Percentiles rank a stretch among this genome's conserved stretches.
These are phyloP conservation scores for Noccaea bulbosa DNA, from an alignment of 345 rosid species.

Conservation along the genomic window DNA sequence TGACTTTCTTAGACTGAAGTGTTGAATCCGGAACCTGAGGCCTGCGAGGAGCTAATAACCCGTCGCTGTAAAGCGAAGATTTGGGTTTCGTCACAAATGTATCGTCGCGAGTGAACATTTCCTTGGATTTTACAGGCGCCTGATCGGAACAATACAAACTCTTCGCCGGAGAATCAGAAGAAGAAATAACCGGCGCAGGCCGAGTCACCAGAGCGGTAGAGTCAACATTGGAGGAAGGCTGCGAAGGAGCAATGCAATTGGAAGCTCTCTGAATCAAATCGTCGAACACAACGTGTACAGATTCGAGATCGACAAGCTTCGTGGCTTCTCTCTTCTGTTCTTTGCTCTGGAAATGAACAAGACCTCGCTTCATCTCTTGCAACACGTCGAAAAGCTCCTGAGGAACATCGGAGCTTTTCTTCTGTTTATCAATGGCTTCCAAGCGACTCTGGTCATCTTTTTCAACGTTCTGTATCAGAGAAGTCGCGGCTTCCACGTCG, in stretches of 20 bases:
- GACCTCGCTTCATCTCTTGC: constrained; percentile 71
- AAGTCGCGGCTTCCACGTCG: constrained; percentile 74
- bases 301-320: constrained; percentile 78
- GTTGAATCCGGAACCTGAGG: constrained; percentile 66
- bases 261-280: constrained; percentile 87
- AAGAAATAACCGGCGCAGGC: constrained; percentile 31
- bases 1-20: constrained; percentile 51
- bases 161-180: constrained; percentile 41
- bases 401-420: constrained; percentile 58
- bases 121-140: constrained; percentile 43
- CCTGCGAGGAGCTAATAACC: constrained; percentile 45
- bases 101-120: constrained; percentile 68
- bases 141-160: constrained; percentile 40
- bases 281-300: constrained; percentile 67
- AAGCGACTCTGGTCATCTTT: constrained; percentile 71
- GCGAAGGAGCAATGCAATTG: constrained; percentile 56
- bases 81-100: constrained; percentile 63
- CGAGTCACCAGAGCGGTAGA: constrained; percentile 5
- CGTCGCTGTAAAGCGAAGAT: constrained; percentile 58
- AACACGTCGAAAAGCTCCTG: constrained; percentile 70
- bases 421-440: constrained; percentile 62
- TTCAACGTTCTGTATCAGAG: constrained; percentile 68
- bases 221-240: constrained; percentile 40
- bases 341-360: constrained; percentile 59
- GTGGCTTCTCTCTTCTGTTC: constrained; percentile 78